Evolutionary conservation across 306 rosid genomes (phyloP), one percentile per base, ranked within the genome.

Genomic region (Acacia acuminata): DNA sequence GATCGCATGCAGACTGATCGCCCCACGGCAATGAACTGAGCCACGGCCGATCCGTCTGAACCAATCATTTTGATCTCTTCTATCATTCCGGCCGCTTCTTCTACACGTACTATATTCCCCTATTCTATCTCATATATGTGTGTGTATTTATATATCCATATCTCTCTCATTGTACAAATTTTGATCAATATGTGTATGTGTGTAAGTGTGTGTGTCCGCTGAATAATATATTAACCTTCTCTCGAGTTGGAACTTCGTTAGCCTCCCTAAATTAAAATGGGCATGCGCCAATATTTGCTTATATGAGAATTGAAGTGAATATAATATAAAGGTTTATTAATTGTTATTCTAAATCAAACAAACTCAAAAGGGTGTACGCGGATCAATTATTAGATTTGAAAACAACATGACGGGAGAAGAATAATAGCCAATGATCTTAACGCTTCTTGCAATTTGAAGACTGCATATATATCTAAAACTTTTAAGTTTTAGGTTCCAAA

Each of bases 321-420:
- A 27, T 27, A 40, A 27, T 27, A 40, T 15, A 32, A 32, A 65
- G 43, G 71, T 7, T 65, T 2, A 9, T 22, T 8, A 58, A 32
- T 32, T 14, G 15, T 11, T 71, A 48, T 51, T 51, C 30, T 45
- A 20, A 17, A 77, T 65, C 47, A 63, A 45, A 24, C 60, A 44
- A 47, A 30, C 48, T 11, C 24, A 20, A 27, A 25, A 63, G 34
- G 51, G 14, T 24, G 11, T 1, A 4, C 0, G 63, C 25, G 10
- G n/a, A 55, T 55, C 63, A 20, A 19, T 19, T 55, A 20, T 56
- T n/a, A 56, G 47, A 27, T 45, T 64, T 45, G 27, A 20, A 77
- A 65, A 64, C 47, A 38, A 64, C 60, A 4, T 24, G 16, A 63
- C 71, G 27, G 81, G 63, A 45, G 42, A 64, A 44, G 73, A 77